Conservation (phyloP, 163 green algal genomes). For the Botryococcus braunii region DNA sequence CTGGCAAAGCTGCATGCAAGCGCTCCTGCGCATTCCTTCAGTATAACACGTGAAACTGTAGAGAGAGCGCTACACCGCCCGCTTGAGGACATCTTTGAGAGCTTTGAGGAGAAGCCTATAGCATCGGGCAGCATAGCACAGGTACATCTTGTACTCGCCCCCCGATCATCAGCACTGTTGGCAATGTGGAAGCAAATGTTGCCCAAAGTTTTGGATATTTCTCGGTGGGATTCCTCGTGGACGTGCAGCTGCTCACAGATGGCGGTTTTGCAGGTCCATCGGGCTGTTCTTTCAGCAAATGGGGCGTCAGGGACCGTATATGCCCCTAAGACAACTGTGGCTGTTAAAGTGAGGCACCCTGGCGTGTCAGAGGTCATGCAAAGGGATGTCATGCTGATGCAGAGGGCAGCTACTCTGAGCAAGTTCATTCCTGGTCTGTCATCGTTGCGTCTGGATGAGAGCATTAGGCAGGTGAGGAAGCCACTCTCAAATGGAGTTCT, state of each 20-base stretch:
- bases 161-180: too few relatives aligned
- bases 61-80: conserved; percentile 41
- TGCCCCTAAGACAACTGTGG: too few relatives aligned
- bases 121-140: conserved; percentile 83
- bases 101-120: conserved; percentile 65
- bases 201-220: too few relatives aligned
- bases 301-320: background rate
- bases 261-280: too few relatives aligned
- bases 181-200: too few relatives aligned
- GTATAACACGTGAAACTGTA: conserved; percentile 37
- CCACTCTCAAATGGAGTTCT: too few relatives aligned
- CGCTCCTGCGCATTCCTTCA: conserved; percentile 53
- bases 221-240: too few relatives aligned
- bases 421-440: conserved; percentile 45
- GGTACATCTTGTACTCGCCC: conserved; percentile 38
- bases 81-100: conserved; percentile 69
- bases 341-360: conserved; percentile 66
- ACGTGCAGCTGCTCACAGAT: too few relatives aligned
- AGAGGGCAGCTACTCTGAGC: conserved; percentile 39
- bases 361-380: conserved; percentile 64
- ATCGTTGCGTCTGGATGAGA: conserved; percentile 82
- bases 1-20: conserved; percentile 74
- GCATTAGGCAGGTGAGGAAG: conserved; percentile 86
- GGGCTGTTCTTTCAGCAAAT: background rate
- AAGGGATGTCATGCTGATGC: conserved; percentile 82